phyloP scores from a whole-genome alignment of 257 asterid genomes.

The Solanum piurae region DNA sequence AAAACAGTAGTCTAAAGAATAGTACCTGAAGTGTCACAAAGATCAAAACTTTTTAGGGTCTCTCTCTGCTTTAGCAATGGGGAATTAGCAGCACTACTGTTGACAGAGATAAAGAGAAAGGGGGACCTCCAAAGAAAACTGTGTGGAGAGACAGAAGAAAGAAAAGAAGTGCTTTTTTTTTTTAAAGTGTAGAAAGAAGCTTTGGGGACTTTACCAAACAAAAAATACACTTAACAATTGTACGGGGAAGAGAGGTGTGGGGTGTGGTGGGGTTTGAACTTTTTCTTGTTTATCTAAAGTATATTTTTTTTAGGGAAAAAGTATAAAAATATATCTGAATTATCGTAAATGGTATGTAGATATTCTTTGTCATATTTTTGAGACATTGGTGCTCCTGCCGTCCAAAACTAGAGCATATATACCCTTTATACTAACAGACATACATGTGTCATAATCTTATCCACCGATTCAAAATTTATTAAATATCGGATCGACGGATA shows the following conservation, averaged over 20 bases:
- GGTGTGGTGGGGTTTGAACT: not conserved
- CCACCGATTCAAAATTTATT: no score
- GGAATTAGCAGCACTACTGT: not conserved
- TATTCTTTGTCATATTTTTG: no score
- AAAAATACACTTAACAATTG: not conserved
- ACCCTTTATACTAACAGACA: no score
- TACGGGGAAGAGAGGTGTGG: not conserved
- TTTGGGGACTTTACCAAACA: not conserved
- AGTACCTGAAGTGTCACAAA: not conserved
- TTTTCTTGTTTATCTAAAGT: not conserved
- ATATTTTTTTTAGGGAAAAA: no score
- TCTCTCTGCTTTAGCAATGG: not conserved
- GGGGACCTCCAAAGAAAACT: not conserved
- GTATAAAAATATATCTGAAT: no score
- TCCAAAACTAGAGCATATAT: no score
- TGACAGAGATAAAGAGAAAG: conserved; percentile 1
- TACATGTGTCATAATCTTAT: no score
- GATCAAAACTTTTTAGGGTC: not conserved
- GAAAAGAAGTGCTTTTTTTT: not conserved
- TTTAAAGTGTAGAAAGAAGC: not conserved
- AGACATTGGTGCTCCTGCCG: no score
- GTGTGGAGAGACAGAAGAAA: not conserved
- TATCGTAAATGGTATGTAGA: no score
- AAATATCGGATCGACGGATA: no score
- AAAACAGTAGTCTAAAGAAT: not conserved